These are phyloP conservation scores for Rhizophagus prolifer DNA, from an alignment of 192 early-diverging fungal genomes.

Conservation along the genomic window DNA sequence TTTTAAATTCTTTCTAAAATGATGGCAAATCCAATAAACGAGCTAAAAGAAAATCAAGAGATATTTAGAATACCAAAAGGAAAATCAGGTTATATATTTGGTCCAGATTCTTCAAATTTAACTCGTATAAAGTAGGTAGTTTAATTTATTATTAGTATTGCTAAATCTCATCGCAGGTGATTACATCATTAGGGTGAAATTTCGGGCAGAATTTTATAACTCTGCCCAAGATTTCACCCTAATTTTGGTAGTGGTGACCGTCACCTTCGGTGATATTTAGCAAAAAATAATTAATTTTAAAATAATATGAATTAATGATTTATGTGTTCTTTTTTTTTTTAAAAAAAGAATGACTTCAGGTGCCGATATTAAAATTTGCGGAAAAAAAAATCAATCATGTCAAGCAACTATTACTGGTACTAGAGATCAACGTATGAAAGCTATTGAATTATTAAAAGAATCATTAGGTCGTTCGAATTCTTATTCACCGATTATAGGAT, in stretches of 20 bases:
- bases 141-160: too few species aligned
- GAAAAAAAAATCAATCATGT: not conserved
- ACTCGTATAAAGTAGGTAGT: not conserved
- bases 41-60: not conserved
- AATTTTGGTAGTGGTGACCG: too few species aligned
- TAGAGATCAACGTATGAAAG: not conserved
- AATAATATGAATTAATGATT: too few species aligned
- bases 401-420: not conserved
- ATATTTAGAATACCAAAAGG: not conserved
- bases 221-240: too few species aligned
- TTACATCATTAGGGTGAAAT: too few species aligned
- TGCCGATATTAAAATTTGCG: not conserved
- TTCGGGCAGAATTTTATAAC: too few species aligned
- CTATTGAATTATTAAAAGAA: not conserved
- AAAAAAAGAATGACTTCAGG: not conserved
- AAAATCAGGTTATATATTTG: not conserved
- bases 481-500: not conserved
- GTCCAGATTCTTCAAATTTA: not conserved
- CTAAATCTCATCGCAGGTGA: too few species aligned
- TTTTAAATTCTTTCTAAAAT: too few species aligned
- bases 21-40: too few species aligned
- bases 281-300: too few species aligned
- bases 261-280: too few species aligned
- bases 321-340: not conserved
- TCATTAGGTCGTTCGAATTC: not conserved